Percentiles rank a stretch among this genome's conserved stretches.
These are phyloP conservation scores for Sarocladiaceae sp. DNA, from an alignment of 2,329 filamentous ascomycete genomes.

Conservation along the genomic window DNA sequence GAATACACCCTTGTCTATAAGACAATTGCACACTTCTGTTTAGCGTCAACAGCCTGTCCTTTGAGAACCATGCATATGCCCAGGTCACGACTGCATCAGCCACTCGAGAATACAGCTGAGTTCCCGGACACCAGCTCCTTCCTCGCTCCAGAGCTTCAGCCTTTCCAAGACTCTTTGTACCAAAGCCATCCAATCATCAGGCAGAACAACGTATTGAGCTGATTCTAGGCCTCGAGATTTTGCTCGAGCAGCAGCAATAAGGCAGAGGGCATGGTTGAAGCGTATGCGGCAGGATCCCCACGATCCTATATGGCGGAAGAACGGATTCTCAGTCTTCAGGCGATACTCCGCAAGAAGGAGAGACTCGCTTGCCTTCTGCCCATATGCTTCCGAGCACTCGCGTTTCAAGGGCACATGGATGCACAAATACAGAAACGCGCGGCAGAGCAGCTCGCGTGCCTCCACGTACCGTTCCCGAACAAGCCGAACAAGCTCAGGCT, in stretches of 20 bases:
- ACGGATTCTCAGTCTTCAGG: conserved; percentile 13
- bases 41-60: neutral
- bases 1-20: neutral
- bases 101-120: conserved; percentile 8
- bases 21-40: neutral
- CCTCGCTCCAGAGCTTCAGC: conserved; percentile 13
- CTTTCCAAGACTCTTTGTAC: conserved; percentile 10
- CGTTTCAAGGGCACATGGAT: conserved; percentile 10
- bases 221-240: conserved; percentile 11
- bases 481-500: conserved; percentile 13
- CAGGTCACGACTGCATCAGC: conserved; percentile 5
- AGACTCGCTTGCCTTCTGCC: conserved; percentile 10
- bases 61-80: neutral
- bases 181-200: conserved; percentile 11
- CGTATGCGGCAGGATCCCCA: conserved; percentile 13
- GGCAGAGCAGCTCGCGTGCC: conserved; percentile 13
- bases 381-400: conserved; percentile 4
- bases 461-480: conserved; percentile 14
- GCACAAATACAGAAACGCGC: conserved; percentile 13
- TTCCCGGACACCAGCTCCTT: conserved; percentile 12
- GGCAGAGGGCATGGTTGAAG: conserved; percentile 14
- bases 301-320: conserved; percentile 12
- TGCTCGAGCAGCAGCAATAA: conserved; percentile 11
- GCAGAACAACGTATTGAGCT: conserved; percentile 9
- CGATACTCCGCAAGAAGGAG: conserved; percentile 12